A percentile compares a stretch with the other conserved stretches of the same genome.
Conservation (phyloP, 192 early-diverging fungal species). For the Backusella westeae region DNA sequence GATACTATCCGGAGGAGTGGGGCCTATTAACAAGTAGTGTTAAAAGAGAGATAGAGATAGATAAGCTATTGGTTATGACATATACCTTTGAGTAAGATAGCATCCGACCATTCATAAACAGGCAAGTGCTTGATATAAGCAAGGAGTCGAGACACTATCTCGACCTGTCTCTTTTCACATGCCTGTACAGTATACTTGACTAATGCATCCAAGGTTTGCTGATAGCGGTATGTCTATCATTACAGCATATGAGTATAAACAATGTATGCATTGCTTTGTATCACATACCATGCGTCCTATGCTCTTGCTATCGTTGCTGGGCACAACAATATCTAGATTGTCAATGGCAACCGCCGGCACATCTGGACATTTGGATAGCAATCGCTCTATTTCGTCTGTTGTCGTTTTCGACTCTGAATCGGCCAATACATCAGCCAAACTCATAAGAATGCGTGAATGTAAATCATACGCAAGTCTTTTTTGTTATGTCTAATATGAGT, state of each 20-base stretch:
- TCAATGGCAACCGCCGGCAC: neutral
- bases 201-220: conserved; percentile 26
- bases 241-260: neutral
- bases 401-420: conserved; percentile 37
- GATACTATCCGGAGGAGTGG: conserved; percentile 26
- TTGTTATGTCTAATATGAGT: neutral
- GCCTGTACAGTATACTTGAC: conserved; percentile 21
- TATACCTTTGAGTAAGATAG: conserved; percentile 27
- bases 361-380: conserved; percentile 38
- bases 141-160: conserved; percentile 22
- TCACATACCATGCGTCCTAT: conserved; percentile 6
- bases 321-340: neutral
- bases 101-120: conserved; percentile 27
- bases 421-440: conserved; percentile 44
- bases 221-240: conserved; percentile 25
- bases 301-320: neutral
- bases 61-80: no score
- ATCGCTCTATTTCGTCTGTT: conserved; percentile 35
- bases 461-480: conserved; percentile 51
- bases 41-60: neutral
- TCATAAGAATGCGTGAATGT: conserved; percentile 47
- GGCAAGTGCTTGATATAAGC: conserved; percentile 30
- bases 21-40: neutral
- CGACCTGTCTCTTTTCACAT: conserved; percentile 8
- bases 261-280: neutral